Percentiles rank a stretch among this genome's conserved stretches.
Evolutionary conservation across 106 monocot species (phyloP).

Genomic region (Xerophyta viscosa): DNA sequence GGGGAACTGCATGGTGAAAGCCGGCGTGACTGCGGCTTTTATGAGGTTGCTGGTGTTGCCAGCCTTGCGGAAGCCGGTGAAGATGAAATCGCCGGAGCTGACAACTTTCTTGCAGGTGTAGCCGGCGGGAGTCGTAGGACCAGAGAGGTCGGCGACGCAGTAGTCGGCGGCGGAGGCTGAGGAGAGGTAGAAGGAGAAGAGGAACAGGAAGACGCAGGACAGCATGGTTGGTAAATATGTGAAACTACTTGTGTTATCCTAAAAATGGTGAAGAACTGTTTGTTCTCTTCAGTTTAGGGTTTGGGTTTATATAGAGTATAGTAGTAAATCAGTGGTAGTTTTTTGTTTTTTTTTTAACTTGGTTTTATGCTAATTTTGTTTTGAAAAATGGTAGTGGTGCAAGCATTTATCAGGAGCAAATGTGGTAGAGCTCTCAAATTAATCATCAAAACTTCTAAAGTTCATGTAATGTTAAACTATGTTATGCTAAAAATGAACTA

Average conservation of each 20-base stretch:
- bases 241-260: not conserved
- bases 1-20: conserved; percentile 55
- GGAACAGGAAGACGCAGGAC: conserved; percentile 18
- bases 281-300: not conserved
- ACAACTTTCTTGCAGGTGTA: conserved; percentile 45
- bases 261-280: not conserved
- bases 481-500: no score
- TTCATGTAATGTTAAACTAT: no score
- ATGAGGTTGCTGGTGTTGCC: conserved; percentile 64
- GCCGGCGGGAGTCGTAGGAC: conserved; percentile 40
- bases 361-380: no score
- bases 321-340: no score
- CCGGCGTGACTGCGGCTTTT: conserved; percentile 58
- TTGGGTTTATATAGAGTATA: no score
- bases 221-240: conserved; percentile 3
- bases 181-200: conserved; percentile 16
- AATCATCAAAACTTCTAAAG: no score
- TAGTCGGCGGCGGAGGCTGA: conserved; percentile 33
- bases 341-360: no score
- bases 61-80: conserved; percentile 33
- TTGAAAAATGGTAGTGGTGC: no score
- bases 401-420: no score
- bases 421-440: no score
- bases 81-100: conserved; percentile 64
- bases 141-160: conserved; percentile 57